Evolutionary conservation across 2,329 filamentous ascomycete species (phyloP).

Genomic region (Cladosporium sp.): DNA sequence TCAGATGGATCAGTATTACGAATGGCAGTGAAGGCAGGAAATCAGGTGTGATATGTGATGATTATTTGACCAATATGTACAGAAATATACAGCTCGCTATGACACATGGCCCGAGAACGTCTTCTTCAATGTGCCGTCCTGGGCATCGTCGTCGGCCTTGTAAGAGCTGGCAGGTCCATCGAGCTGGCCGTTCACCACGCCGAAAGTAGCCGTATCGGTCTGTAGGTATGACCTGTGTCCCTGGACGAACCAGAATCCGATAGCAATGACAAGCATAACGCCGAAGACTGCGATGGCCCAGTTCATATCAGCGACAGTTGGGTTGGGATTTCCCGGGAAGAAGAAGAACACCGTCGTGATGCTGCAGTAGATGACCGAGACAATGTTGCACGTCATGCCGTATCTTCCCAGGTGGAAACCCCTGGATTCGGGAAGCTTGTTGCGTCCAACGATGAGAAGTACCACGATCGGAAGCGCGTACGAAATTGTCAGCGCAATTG

Average conservation of each 20-base stretch:
- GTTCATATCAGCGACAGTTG: conserved; percentile 26
- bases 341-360: conserved; percentile 25
- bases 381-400: conserved; percentile 27
- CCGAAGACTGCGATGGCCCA: conserved; percentile 24
- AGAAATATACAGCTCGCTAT: conserved; percentile 6
- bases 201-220: conserved; percentile 15
- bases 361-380: conserved; percentile 35
- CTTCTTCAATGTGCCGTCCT: conserved; percentile 14
- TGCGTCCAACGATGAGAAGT: conserved; percentile 51
- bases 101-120: conserved; percentile 4
- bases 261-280: conserved; percentile 22
- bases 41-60: not conserved
- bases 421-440: conserved; percentile 51
- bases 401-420: conserved; percentile 49
- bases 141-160: conserved; percentile 9
- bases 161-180: not conserved
- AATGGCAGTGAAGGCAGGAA: not conserved
- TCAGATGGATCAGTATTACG: not conserved
- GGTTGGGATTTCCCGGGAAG: conserved; percentile 25
- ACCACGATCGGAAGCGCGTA: conserved; percentile 45
- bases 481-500: conserved; percentile 46
- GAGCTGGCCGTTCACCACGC: conserved; percentile 14
- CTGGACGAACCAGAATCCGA: conserved; percentile 24
- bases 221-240: conserved; percentile 18
- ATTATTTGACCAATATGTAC: conserved; percentile 3